phyloP scores from a whole-genome alignment of 805 yeast genomes.

The Jamesozyma piceae region DNA sequence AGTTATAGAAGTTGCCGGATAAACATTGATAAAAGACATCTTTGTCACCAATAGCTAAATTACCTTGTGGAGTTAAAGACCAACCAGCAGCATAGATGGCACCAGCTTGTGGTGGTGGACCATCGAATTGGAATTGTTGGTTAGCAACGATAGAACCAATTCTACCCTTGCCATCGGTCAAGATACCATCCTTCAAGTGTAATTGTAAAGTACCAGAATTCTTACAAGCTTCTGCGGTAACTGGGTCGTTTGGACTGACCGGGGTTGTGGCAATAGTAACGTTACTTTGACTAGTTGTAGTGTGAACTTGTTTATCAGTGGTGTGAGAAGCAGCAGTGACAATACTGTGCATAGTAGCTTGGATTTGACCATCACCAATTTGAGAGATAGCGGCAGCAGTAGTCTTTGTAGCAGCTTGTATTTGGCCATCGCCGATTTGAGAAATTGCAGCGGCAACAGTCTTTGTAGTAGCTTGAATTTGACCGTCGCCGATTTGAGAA shows the following conservation, averaged over 20 bases:
- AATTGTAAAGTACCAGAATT: conserved; percentile 45
- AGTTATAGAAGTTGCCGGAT: conserved; percentile 70
- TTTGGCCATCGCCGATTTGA: too few species aligned
- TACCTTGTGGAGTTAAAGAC: conserved; percentile 45
- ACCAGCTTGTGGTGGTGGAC: too few species aligned
- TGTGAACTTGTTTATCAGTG: conserved; percentile 35
- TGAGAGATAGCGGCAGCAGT: too few species aligned
- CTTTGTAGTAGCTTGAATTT: too few species aligned
- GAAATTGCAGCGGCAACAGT: conserved; percentile 9
- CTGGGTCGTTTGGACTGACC: too few species aligned
- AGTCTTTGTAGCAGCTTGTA: too few species aligned
- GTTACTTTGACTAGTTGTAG: too few species aligned
- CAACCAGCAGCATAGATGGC: conserved; percentile 64
- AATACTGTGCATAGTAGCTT: conserved; percentile 35
- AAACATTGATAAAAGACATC: conserved; percentile 63
- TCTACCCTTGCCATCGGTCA: conserved; percentile 56
- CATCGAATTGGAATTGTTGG: too few species aligned
- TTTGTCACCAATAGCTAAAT: conserved; percentile 54
- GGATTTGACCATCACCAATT: conserved; percentile 50
- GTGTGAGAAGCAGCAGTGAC: conserved; percentile 29
- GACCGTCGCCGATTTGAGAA: too few species aligned
- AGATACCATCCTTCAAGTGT: conserved; percentile 41
- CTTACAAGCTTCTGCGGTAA: conserved; percentile 35
- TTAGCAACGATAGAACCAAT: conserved; percentile 73
- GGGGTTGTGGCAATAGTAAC: too few species aligned